Conservation (phyloP, 805 yeast species). For the Cyberlindnera sargentensis region DNA sequence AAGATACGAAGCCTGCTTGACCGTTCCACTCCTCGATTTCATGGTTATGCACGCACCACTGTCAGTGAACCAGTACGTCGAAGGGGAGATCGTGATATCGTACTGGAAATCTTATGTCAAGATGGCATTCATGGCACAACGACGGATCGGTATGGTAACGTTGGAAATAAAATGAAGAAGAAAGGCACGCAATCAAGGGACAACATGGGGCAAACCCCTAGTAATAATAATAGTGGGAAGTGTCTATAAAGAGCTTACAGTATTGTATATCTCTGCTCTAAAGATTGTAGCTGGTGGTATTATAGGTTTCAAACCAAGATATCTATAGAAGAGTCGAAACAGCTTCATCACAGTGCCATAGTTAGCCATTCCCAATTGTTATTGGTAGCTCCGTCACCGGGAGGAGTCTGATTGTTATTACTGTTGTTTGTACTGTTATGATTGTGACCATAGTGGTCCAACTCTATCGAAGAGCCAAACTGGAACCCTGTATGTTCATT, state of each 20-base stretch:
- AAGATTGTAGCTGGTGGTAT: too few relatives aligned
- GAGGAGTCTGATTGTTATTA: conserved; percentile 1
- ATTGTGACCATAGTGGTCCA: conserved; percentile 4
- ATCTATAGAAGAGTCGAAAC: background rate
- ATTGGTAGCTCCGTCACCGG: conserved; percentile 12
- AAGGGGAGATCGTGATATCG: background rate
- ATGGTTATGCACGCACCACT: too few relatives aligned
- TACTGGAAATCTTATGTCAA: background rate
- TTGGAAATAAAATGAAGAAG: too few relatives aligned
- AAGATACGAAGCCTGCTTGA: too few relatives aligned
- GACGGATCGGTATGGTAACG: background rate
- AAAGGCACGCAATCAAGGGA: too few relatives aligned
- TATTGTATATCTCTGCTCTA: too few relatives aligned
- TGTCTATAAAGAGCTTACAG: too few relatives aligned
- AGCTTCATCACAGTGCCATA: conserved; percentile 15
- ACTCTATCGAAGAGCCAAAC: conserved; percentile 8
- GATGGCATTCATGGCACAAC: background rate
- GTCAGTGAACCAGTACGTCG: too few relatives aligned
- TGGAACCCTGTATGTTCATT: conserved; percentile 9
- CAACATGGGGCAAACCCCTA: too few relatives aligned
- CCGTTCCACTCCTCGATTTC: background rate
- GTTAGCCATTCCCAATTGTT: conserved; percentile 27
- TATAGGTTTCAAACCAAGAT: too few relatives aligned
- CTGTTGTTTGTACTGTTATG: background rate
- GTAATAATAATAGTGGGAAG: too few relatives aligned